Base-by-base conservation (phyloP, 257 asterid species). In the Solanum dulcamara region DNA sequence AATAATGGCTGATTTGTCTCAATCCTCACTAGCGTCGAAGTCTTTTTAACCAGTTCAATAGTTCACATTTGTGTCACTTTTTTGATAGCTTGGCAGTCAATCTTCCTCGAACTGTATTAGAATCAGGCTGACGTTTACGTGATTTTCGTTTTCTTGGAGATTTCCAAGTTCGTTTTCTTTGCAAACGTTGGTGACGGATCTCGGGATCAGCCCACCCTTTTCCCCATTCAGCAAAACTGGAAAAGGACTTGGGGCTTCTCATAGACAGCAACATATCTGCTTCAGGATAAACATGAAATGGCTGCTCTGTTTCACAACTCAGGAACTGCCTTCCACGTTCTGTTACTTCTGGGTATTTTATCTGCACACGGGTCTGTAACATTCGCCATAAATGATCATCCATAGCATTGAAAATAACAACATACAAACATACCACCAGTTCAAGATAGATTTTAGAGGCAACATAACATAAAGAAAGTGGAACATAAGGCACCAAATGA, bases 181-280 rank as follows among this genome's bases (percentile, higher is more conserved):
- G 87, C 57, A 94, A 89, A 32, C 97, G 94, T 86, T 93, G 96
- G 70, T 90, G 92, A 71, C 98, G 94, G 46, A 92, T 91, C 84
- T 94, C 94, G 32, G 98, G 98, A 86, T 94, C 96, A 26, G 97
- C 97, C 97, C 98, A 94, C 6, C 98, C 98, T 88, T 91, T 90
- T 50, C 94, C 96, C 98, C 98, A 93, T 74, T 93, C 97, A 48
- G 97, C 87, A 84, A 93, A 94, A 88, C 93, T 88, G 24, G 94
- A 92, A 88, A 86, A 88, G 7, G 94, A 30, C 89, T 90, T 93
- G 75, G 75, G 37, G 35, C 37, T 90, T 68, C 35, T 68, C 83
- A 51, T 81, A 35, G 97, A 88, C 50, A 94, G 88, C 86, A 89
- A 83, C 98, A 94, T 94, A 90, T 94, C 98, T 83, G 97, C 94